Percentiles rank a stretch among this genome's conserved stretches.
Conservation (phyloP, 768 basidiomycete genomes). For the Tubosaeta sp. region DNA sequence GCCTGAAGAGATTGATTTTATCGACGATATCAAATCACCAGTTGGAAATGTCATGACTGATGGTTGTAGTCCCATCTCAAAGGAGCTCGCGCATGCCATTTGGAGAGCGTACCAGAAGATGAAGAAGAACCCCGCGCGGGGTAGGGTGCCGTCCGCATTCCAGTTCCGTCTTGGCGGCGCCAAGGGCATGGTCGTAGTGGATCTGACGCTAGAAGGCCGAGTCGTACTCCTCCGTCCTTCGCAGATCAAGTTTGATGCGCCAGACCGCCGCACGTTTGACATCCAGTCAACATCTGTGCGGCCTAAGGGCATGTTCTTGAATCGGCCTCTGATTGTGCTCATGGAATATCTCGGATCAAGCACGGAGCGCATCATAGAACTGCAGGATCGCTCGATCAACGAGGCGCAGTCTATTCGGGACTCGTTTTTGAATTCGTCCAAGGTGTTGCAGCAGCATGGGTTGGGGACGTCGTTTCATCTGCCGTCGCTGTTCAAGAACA, state of each 20-base stretch:
- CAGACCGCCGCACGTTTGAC: slow-evolving; percentile 37
- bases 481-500: slow-evolving; percentile 38
- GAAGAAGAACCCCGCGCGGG: slow-evolving; percentile 19
- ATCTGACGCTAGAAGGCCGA: slow-evolving; percentile 34
- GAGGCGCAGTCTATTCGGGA: slow-evolving; percentile 33
- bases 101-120: slow-evolving; percentile 33
- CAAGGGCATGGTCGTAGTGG: slow-evolving; percentile 46
- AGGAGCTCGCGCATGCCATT: slow-evolving; percentile 32
- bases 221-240: slow-evolving; percentile 40
- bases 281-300: slow-evolving; percentile 44
- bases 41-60: slow-evolving; percentile 43
- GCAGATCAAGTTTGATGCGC: slow-evolving; percentile 46
- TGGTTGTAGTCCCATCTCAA: slow-evolving; percentile 46
- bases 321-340: slow-evolving; percentile 46
- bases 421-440: slow-evolving; percentile 35
- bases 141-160: slow-evolving; percentile 35
- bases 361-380: slow-evolving; percentile 27
- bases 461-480: slow-evolving; percentile 44
- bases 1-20: slow-evolving; percentile 30
- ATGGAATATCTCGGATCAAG: slow-evolving; percentile 43
- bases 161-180: slow-evolving; percentile 45
- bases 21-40: slow-evolving; percentile 30
- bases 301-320: slow-evolving; percentile 42
- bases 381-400: slow-evolving; percentile 37
- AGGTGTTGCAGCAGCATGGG: slow-evolving; percentile 40